A percentile compares a stretch with the other conserved stretches of the same genome.
These are phyloP conservation scores for Ophiostoma angusticollis DNA, from an alignment of 2,329 filamentous ascomycete genomes.

Conservation along the genomic window DNA sequence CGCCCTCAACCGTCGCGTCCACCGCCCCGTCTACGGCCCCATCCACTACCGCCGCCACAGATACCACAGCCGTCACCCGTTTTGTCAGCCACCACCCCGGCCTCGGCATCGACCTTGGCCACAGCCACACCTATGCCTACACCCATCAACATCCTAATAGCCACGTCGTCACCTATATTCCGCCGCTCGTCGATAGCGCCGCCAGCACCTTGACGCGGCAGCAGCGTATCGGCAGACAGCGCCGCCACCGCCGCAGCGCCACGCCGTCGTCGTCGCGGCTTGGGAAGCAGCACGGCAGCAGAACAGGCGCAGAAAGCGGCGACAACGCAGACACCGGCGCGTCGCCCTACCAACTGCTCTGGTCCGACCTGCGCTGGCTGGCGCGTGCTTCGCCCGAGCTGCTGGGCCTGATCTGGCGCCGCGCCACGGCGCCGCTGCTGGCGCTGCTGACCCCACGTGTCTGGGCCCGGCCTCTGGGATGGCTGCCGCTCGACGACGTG, in stretches of 20 bases:
- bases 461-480: background rate
- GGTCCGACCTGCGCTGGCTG: conserved; percentile 8
- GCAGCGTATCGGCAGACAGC: conserved; percentile 13
- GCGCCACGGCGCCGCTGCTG: background rate
- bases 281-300: conserved; percentile 15
- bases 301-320: conserved; percentile 2
- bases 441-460: background rate
- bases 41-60: background rate
- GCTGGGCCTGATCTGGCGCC: background rate
- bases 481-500: conserved; percentile 21
- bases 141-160: conserved; percentile 2
- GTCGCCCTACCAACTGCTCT: background rate
- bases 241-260: background rate
- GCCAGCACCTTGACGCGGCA: conserved; percentile 19
- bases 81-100: background rate
- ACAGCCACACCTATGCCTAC: background rate
- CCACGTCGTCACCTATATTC: conserved; percentile 20
- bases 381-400: background rate
- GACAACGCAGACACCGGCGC: background rate
- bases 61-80: no score
- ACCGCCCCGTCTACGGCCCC: background rate
- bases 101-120: background rate
- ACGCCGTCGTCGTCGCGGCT: background rate
- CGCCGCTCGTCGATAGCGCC: conserved; percentile 23
- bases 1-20: no score